Base-by-base conservation (phyloP, 306 rosid genomes). In the Gastrolobium bilobum region DNA sequence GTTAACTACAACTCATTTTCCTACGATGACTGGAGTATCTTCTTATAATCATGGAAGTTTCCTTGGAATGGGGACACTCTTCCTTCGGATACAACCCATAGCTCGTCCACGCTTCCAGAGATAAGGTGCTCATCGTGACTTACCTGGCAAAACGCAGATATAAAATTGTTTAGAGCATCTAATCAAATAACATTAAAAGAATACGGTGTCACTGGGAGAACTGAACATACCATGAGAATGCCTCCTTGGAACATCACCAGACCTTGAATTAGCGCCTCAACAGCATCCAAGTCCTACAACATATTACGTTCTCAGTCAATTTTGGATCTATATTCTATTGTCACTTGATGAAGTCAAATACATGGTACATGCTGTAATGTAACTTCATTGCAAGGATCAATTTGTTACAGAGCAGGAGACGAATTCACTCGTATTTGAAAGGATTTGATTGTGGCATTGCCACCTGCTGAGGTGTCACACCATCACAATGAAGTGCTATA, bases 241-340 rank as follows among this genome's bases (percentile, higher is more conserved):
- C 99, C 99, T 86, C 99, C 99, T 90, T 96, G 99, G 77, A 91
- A 96, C 84, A 96, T 15, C 31, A 93, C 99, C 68, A 96, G 99
- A 64, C 99, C 99, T 87, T 96, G 99, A 68, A 96, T 96, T n/a
- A 93, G 91, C 61, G 99, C 99, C 88, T 96, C 98, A 79, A 96
- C 99, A 57, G 99, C 99, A 81, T 96, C 99, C 95, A 96, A 91
- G 67, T 96, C 99, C 99, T 96, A 72, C 84, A 87, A 56, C 76
- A 88, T 13, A 68, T 82, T 43, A 72, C 47, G 76, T 42, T 70
- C 50, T 10, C 66, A 11, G 62, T 84, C 77, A 84, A 39, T 62
- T 46, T 72, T 60, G 60, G 62, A 2, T 57, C 54, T 71, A 20
- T 26, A 67, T 30, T 38, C 42, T 59, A 74, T 4, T 8, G 42